These are phyloP conservation scores for Solanum peruvianum DNA, from an alignment of 257 asterid genomes.

Conservation along the genomic window DNA sequence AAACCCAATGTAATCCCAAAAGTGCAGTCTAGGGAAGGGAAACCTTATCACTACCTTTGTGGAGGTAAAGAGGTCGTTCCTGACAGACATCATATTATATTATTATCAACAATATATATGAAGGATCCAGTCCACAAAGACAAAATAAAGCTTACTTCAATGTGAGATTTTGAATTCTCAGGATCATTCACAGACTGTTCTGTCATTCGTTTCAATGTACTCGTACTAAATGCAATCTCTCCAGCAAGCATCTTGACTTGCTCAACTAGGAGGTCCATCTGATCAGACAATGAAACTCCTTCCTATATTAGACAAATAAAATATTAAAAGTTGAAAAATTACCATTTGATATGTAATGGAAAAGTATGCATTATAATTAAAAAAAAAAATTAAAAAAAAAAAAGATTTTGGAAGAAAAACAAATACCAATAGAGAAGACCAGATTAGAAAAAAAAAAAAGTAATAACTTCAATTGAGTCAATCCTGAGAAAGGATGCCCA, in stretches of 20 bases:
- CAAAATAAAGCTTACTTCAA: slow-evolving; percentile 27
- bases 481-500: background rate
- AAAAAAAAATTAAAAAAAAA: too few relatives aligned
- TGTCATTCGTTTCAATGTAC: slow-evolving; percentile 79
- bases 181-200: slow-evolving; percentile 83
- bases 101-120: background rate
- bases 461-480: background rate
- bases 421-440: background rate
- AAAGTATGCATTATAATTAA: background rate
- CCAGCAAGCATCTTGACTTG: slow-evolving; percentile 99
- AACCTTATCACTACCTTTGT: background rate
- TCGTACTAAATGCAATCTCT: slow-evolving; percentile 88
- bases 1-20: background rate
- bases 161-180: slow-evolving; percentile 50
- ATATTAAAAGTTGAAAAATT: background rate
- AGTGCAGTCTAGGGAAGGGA: background rate
- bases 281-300: slow-evolving; percentile 70
- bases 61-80: background rate
- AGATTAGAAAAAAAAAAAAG: background rate
- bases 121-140: background rate
- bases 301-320: slow-evolving; percentile 27
- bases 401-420: background rate
- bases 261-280: slow-evolving; percentile 90
- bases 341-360: background rate
- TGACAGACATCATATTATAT: background rate